Evolutionary conservation across 495 filamentous ascomycete species (phyloP).

Genomic region (Penicillium manginii): DNA sequence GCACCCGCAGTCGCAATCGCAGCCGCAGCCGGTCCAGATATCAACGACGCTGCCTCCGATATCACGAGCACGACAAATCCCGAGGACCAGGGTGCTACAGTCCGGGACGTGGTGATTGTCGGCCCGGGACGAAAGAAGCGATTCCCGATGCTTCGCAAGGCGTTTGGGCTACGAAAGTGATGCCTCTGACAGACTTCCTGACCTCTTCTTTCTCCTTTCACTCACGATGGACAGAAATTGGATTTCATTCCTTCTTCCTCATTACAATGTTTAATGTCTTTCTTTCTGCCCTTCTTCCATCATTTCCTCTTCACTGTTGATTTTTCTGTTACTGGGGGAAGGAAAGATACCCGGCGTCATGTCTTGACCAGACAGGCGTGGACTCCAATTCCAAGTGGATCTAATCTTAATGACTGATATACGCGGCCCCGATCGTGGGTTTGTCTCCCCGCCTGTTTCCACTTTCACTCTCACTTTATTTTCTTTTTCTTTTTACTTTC

Average conservation of each 20-base stretch:
- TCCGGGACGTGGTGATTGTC: constrained; percentile 41
- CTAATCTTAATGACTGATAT: constrained; percentile 38
- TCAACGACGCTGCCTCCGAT: constrained; percentile 25
- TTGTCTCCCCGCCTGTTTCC: constrained; percentile 13
- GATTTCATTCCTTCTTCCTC: constrained; percentile 1
- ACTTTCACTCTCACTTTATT: background rate
- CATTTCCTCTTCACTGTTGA: constrained; percentile 7
- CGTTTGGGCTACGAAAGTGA: constrained; percentile 49
- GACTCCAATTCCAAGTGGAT: constrained; percentile 24
- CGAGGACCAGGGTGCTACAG: constrained; percentile 14
- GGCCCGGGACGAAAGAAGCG: constrained; percentile 53
- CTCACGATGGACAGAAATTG: constrained; percentile 9
- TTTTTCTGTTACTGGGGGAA: background rate
- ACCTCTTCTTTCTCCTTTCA: constrained; percentile 6
- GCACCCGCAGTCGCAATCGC: constrained; percentile 22
- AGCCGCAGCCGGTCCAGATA: constrained; percentile 17
- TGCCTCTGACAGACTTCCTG: background rate
- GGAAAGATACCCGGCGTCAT: background rate
- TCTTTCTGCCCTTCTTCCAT: constrained; percentile 13
- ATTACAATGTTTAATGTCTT: constrained; percentile 25
- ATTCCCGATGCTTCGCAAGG: constrained; percentile 52
- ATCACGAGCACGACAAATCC: constrained; percentile 22
- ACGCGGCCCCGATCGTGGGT: constrained; percentile 6
- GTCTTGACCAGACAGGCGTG: background rate
- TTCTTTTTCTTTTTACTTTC: constrained; percentile 1